Evolutionary conservation across 495 filamentous ascomycete genomes (phyloP), one percentile per base, ranked within the genome.

Genomic region (Tuber calosporum): DNA sequence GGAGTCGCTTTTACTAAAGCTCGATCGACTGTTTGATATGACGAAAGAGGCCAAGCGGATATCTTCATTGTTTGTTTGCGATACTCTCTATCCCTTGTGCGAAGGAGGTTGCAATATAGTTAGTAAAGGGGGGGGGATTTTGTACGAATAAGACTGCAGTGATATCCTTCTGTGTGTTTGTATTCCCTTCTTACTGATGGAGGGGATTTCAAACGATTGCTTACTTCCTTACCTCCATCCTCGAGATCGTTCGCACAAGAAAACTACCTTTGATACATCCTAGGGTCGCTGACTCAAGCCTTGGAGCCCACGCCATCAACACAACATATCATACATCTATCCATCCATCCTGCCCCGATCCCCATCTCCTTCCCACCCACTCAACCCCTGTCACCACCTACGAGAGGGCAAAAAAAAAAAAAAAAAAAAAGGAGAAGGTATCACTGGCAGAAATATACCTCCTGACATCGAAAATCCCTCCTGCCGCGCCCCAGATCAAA

Each of bases 391-490:
- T 9, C 53, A 19, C n/a, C 53, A 62, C 26, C 2, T 34, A 34
- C 26, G 11, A 17, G 26, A 62, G 13, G 53, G 37, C 34, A 9
- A 36, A n/a, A 68, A 78, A 71, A 45, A 48, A 39, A 19, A 67
- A 62, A 69, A 71, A 34, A 71, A 45, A 48, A 39, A 19, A 67
- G 45, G 67, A 71, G 19, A 42, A 67, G 53, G 58, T 38, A 19
- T 69, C 53, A 36, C 42, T 58, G 37, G n/a, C 43, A 38, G 34
- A 37, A 20, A 36, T 37, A 45, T 71, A 58, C 48, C 34, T 26
- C 20, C 69, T 20, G 30, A 34, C 69, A 5, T 11, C 26, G 36
- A 37, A 36, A 58, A n/a, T 69, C 42, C 40, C 66, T 66, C 20
- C 34, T 58, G 2, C 48, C 13, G 1, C 48, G 48, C 39, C 39